Percentiles rank a stretch among this genome's conserved stretches.
Conservation (phyloP, 495 filamentous ascomycete species). For the Mytilinidion resinicola region DNA sequence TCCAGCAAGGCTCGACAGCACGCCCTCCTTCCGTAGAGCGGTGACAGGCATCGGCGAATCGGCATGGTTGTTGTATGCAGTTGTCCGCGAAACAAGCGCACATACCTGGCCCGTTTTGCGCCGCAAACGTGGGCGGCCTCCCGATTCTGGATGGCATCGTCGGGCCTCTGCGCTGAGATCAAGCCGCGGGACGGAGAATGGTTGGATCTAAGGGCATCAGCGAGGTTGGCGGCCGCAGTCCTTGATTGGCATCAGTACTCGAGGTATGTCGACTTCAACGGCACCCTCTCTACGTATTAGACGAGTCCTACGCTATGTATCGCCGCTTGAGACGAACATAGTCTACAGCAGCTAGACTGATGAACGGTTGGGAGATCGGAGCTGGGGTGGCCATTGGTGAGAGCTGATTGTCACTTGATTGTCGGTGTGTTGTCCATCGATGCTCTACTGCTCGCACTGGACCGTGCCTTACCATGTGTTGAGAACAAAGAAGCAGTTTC, state of each 20-base stretch:
- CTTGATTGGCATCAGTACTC: conserved; percentile 4
- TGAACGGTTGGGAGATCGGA: too few species aligned
- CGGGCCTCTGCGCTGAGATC: conserved; percentile 10
- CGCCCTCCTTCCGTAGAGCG: background rate
- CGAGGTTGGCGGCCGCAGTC: background rate
- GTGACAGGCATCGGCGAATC: conserved; percentile 13
- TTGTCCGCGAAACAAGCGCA: conserved; percentile 22
- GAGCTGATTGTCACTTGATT: conserved; percentile 1
- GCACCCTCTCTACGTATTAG: too few species aligned
- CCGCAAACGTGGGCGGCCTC: conserved; percentile 26
- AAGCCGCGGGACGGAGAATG: background rate
- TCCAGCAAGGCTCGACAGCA: background rate
- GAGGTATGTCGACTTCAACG: conserved; percentile 1
- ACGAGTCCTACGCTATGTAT: too few species aligned
- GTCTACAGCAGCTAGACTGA: too few species aligned
- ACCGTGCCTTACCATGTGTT: conserved; percentile 16
- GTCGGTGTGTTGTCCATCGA: background rate
- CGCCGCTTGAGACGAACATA: too few species aligned
- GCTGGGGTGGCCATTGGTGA: background rate
- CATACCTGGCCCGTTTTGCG: conserved; percentile 13
- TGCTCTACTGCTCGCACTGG: conserved; percentile 1
- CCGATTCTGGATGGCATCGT: conserved; percentile 6
- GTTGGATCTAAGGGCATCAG: conserved; percentile 11
- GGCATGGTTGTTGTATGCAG: conserved; percentile 23
- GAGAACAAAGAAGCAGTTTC: conserved; percentile 24